Conservation (phyloP, 1,284 basidiomycete species). For the Marasmius sp. region DNA sequence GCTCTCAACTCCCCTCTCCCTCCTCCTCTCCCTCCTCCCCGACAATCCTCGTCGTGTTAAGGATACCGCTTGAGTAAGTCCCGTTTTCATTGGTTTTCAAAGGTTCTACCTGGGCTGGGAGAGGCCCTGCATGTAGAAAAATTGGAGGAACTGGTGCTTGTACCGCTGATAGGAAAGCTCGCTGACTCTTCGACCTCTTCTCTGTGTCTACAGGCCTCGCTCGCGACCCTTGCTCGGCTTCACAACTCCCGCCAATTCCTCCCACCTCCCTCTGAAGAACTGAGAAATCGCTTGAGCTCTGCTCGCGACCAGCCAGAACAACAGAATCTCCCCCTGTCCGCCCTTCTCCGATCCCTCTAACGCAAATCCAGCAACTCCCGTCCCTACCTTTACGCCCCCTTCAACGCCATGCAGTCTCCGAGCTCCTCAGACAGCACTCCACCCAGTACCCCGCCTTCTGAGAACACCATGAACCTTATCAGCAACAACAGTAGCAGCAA, state of each 20-base stretch:
- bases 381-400: constrained; percentile 23
- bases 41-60: constrained; percentile 61
- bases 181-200: neutral
- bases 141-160: no score
- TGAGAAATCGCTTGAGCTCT: constrained; percentile 65
- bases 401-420: constrained; percentile 5
- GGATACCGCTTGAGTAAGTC: constrained; percentile 79
- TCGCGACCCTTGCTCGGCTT: constrained; percentile 94
- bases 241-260: constrained; percentile 44
- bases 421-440: constrained; percentile 23
- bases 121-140: no score
- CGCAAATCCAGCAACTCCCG: constrained; percentile 25
- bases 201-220: constrained; percentile 46
- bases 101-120: neutral
- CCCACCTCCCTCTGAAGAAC: constrained; percentile 2
- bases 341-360: constrained; percentile 47
- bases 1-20: constrained; percentile 14
- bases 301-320: constrained; percentile 50
- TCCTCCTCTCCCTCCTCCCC: constrained; percentile 36
- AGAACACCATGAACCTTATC: neutral
- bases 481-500: neutral
- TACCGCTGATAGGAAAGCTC: constrained; percentile 5
- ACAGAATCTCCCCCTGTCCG: constrained; percentile 8
- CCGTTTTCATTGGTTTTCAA: neutral
- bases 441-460: constrained; percentile 25